Evolutionary conservation across 129 eudicot genomes (phyloP).

Genomic region (Lactuca sativa): DNA sequence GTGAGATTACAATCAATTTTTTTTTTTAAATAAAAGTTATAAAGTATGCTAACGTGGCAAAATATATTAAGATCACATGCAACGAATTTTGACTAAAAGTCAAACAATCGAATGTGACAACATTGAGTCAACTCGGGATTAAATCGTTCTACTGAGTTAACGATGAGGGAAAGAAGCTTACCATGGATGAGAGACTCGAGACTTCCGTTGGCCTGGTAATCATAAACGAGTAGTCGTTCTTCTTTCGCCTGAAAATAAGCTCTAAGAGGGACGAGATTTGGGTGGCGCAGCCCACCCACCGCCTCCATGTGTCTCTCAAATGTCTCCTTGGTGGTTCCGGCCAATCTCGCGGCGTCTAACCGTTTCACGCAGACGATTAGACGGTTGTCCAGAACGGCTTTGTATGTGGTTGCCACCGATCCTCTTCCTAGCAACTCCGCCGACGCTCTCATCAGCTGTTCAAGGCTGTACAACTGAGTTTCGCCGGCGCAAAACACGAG

Average conservation of each 20-base stretch:
- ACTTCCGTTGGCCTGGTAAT: conserved; percentile 87
- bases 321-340: conserved; percentile 49
- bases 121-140: conserved; percentile 3
- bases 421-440: conserved; percentile 93
- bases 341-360: conserved; percentile 57
- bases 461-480: conserved; percentile 53
- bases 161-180: conserved; percentile 16
- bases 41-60: not conserved
- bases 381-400: conserved; percentile 80
- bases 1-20: not conserved
- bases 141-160: conserved; percentile 16
- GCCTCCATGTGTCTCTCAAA: conserved; percentile 79
- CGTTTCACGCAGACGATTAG: conserved; percentile 82
- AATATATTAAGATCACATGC: not conserved
- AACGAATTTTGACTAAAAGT: conserved; percentile 5
- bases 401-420: conserved; percentile 67
- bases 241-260: conserved; percentile 82
- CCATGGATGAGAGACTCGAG: conserved; percentile 79
- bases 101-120: not conserved
- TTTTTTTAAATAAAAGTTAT: not conserved
- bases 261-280: conserved; percentile 74
- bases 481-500: conserved; percentile 78
- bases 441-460: conserved; percentile 81
- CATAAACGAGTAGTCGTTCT: conserved; percentile 75
- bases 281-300: conserved; percentile 82